phyloP scores from a whole-genome alignment of 352 stramenopile genomes.

The Pythium chondricola region DNA sequence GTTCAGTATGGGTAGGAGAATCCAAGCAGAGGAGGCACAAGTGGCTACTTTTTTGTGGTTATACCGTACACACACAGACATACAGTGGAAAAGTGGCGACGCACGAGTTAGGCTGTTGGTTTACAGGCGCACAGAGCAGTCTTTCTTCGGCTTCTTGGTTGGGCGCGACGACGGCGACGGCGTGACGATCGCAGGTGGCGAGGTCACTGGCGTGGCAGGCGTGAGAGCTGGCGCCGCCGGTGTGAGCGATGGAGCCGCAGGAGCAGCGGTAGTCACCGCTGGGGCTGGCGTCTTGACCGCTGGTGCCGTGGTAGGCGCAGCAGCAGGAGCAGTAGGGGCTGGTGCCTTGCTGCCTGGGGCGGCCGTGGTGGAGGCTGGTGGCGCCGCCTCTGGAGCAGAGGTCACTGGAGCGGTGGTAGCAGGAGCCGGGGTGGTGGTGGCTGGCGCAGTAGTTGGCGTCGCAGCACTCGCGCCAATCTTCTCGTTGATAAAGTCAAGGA shows the following conservation, averaged over 20 bases:
- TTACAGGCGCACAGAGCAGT: constrained; percentile 1
- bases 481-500: constrained; percentile 53
- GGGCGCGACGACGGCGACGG: too few species aligned
- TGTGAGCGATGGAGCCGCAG: neutral
- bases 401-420: neutral
- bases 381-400: neutral
- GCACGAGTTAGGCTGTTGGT: too few species aligned
- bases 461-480: constrained; percentile 27
- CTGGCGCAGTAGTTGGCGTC: constrained; percentile 13
- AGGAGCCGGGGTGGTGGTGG: neutral
- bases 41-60: too few species aligned
- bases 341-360: constrained; percentile 9
- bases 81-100: too few species aligned
- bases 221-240: neutral
- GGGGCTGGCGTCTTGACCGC: neutral
- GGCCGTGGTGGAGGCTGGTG: constrained; percentile 7
- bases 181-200: too few species aligned
- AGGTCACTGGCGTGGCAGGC: neutral
- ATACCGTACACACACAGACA: too few species aligned
- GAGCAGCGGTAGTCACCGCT: neutral
- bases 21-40: too few species aligned
- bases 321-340: neutral
- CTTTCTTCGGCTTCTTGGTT: constrained; percentile 6
- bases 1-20: too few species aligned
- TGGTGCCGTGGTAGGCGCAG: neutral